Base-by-base conservation (phyloP, 805 yeast species). In the Candida insectorum region DNA sequence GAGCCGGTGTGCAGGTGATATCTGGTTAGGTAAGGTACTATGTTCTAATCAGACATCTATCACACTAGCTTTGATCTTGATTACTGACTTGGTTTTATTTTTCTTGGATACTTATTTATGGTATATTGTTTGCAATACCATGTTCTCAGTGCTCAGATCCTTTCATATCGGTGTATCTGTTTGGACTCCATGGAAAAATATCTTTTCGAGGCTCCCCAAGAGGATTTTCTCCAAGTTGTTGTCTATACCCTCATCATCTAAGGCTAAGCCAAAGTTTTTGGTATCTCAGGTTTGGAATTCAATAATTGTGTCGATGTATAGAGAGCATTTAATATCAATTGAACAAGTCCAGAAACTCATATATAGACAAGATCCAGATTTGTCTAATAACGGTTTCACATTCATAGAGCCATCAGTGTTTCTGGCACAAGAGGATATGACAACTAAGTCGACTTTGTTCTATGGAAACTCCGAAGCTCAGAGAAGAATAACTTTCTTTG, bases 151-250 rank as follows among this genome's bases (percentile, higher is more conserved):
- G 4, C 69, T 79, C 34, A 63, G 85, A 5, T 81, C 93, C 0
- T 70, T 81, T 43, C 77, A 81, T 26, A 68, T 80, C 40, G 95
- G 95, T 1, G 79, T 84, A 4, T 84, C 94, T 0, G 78, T 85
- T 8, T 81, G 91, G 82, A 83, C 93, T 2, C 95, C 95, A 0
- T 85, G 95, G 95, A 75, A 85, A 52, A 85, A 84, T 47, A 75
- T 82, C 19, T 85, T 81, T 51, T 73, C 86, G 4, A 64, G 88
- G 31, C 59, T 87, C 18, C 95, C 95, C 1, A 79, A 80, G 47
- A 67, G 95, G 44, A 82, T 86, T 3, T 73, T 71, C 44, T 75
- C 91, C 8, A 85, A 86, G 47, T 65, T 87, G 2, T 58, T 86
- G 9, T 71, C 73, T 3, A 66, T 76, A 8, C 51, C 65, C 16